These are phyloP conservation scores for Fusarium drepaniforme DNA, from an alignment of 2,329 filamentous ascomycete genomes.

Conservation along the genomic window DNA sequence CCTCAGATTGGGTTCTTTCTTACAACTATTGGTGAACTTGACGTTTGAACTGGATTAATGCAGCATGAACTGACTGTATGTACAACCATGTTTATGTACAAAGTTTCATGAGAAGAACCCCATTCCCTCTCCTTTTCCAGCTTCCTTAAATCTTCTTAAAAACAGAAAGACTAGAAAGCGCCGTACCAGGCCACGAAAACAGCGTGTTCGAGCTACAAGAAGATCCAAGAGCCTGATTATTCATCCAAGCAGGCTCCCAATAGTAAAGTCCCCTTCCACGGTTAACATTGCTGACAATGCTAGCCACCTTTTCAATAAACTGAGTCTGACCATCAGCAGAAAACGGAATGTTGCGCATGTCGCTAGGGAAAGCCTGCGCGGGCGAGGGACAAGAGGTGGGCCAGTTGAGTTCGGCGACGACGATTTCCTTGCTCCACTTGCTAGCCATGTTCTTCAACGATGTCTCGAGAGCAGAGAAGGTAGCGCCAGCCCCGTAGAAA, in stretches of 20 bases:
- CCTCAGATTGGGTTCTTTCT: not conserved
- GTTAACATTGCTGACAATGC: conserved; percentile 63
- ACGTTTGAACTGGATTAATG: not conserved
- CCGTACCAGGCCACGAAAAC: conserved; percentile 67
- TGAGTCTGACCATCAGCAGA: conserved; percentile 71
- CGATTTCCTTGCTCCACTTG: conserved; percentile 73
- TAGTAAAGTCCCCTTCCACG: conserved; percentile 75
- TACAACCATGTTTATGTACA: not conserved
- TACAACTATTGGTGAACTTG: not conserved
- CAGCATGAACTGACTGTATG: not conserved
- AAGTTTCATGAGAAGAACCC: not conserved
- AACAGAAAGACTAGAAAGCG: conserved; percentile 67
- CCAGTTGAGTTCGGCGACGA: conserved; percentile 81
- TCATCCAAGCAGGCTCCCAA: conserved; percentile 80
- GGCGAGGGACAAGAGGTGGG: conserved; percentile 73
- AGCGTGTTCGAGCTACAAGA: conserved; percentile 74
- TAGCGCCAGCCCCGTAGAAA: conserved; percentile 73
- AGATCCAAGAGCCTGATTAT: conserved; percentile 73
- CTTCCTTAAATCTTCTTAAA: conserved; percentile 61
- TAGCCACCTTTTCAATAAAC: conserved; percentile 71
- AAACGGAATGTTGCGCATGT: conserved; percentile 71
- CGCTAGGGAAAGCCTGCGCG: conserved; percentile 68
- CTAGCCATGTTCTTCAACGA: conserved; percentile 70
- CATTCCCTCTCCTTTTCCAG: not conserved
- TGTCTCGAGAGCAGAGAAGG: conserved; percentile 66